These are phyloP conservation scores for Colletotrichum incanum DNA, from an alignment of 2,329 filamentous ascomycete genomes.

Conservation along the genomic window DNA sequence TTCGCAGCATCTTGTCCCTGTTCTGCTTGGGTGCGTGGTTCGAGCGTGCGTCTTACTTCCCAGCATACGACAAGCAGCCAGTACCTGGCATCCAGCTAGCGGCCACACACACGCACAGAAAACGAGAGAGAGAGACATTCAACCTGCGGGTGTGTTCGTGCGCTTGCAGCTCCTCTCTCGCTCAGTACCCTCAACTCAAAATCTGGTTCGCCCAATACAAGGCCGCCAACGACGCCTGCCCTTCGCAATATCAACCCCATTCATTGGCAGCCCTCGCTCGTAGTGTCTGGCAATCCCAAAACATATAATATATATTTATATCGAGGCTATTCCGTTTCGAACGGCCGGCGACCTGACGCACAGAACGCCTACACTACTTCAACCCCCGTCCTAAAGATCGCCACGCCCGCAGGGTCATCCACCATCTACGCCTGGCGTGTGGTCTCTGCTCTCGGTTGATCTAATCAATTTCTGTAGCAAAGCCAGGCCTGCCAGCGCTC, in stretches of 20 bases:
- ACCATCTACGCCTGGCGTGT: conserved; percentile 42
- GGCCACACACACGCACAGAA: not conserved
- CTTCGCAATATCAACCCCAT: conserved; percentile 13
- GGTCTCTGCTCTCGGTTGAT: conserved; percentile 46
- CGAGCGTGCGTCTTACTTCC: conserved; percentile 34
- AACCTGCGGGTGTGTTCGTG: conserved; percentile 27
- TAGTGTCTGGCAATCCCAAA: conserved; percentile 3
- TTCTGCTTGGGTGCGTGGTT: conserved; percentile 23
- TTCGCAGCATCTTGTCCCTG: not conserved
- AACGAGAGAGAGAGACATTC: not conserved
- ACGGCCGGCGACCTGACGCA: conserved; percentile 41
- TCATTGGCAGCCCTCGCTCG: not conserved
- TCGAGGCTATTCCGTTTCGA: conserved; percentile 43
- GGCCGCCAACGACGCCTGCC: not conserved
- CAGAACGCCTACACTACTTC: conserved; percentile 26
- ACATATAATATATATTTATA: conserved; percentile 38
- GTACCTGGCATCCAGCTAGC: conserved; percentile 4
- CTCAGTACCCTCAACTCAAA: conserved; percentile 7
- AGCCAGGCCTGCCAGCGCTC: conserved; percentile 44
- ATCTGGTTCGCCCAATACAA: conserved; percentile 9
- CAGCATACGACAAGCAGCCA: conserved; percentile 18
- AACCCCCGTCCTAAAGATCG: conserved; percentile 41
- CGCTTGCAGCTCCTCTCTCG: conserved; percentile 34
- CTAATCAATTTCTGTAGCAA: conserved; percentile 48
- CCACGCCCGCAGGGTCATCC: conserved; percentile 43